These are phyloP conservation scores for Pholiota adiposa DNA, from an alignment of 1,284 basidiomycete genomes.

Conservation along the genomic window DNA sequence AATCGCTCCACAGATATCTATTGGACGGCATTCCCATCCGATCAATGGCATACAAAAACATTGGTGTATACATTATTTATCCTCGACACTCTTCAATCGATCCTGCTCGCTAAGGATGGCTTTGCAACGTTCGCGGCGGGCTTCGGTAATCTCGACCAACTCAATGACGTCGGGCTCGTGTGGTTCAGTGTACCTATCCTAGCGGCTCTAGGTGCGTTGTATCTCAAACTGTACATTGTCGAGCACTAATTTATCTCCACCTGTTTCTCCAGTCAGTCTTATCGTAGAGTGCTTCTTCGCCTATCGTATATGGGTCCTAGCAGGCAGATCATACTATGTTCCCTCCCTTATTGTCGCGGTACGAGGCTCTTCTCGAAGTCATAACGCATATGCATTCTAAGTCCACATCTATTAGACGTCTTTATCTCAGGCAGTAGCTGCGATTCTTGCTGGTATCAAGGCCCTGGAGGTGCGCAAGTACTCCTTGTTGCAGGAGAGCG, in stretches of 20 bases:
- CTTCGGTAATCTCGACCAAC: neutral
- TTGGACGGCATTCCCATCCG: slow-evolving; percentile 11
- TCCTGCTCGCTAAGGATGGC: slow-evolving; percentile 8
- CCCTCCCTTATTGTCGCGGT: neutral
- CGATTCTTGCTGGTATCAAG: slow-evolving; percentile 7
- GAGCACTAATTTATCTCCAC: neutral
- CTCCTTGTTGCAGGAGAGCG: neutral
- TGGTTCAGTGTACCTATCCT: slow-evolving; percentile 12
- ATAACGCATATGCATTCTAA: no score
- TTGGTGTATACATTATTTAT: slow-evolving; percentile 7
- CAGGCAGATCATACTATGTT: slow-evolving; percentile 5
- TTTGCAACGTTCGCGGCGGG: slow-evolving; percentile 6
- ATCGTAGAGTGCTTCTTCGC: slow-evolving; percentile 12
- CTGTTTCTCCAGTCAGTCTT: slow-evolving; percentile 6
- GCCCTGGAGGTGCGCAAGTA: neutral
- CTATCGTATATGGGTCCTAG: slow-evolving; percentile 8
- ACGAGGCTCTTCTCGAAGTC: neutral
- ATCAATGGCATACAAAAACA: slow-evolving; percentile 7
- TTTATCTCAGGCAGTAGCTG: slow-evolving; percentile 3
- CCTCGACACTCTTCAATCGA: slow-evolving; percentile 10
- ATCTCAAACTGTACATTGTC: neutral
- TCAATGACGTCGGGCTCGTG: slow-evolving; percentile 2
- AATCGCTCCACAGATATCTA: slow-evolving; percentile 7
- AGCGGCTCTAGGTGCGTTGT: slow-evolving; percentile 3
- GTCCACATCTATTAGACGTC: slow-evolving; percentile 3